Percentiles rank a stretch among this genome's conserved stretches.
Evolutionary conservation across 768 basidiomycete species (phyloP).

Genomic region (Termitomyces sp.): DNA sequence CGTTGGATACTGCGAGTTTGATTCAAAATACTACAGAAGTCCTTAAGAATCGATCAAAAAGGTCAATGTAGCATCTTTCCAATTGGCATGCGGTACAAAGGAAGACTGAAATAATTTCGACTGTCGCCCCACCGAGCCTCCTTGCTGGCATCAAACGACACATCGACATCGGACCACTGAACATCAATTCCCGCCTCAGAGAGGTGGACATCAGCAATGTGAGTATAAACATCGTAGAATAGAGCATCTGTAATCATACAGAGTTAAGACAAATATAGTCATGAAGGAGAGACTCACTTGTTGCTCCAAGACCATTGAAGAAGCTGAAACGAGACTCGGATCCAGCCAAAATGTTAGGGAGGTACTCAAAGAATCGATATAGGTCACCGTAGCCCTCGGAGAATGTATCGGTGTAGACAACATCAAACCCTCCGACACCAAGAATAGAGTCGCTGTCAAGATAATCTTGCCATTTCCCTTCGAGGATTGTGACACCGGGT

Average conservation of each 20-base stretch:
- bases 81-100: conserved; percentile 70
- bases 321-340: conserved; percentile 86
- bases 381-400: conserved; percentile 84
- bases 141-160: conserved; percentile 41
- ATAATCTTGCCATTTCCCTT: conserved; percentile 94
- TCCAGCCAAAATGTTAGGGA: conserved; percentile 74
- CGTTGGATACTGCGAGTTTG: no score
- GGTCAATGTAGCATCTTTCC: conserved; percentile 18
- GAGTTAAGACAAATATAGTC: conserved; percentile 1
- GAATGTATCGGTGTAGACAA: conserved; percentile 91
- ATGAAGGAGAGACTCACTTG: conserved; percentile 49
- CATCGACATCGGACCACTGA: conserved; percentile 79
- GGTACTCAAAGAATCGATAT: conserved; percentile 72
- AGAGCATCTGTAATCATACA: conserved; percentile 55
- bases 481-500: conserved; percentile 72
- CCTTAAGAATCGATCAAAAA: neutral
- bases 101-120: conserved; percentile 71
- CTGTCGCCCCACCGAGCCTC: conserved; percentile 73
- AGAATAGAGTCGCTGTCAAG: conserved; percentile 57
- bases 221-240: conserved; percentile 91
- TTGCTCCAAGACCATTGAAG: conserved; percentile 96
- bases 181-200: conserved; percentile 77
- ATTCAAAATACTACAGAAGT: neutral
- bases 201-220: conserved; percentile 81
- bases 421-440: conserved; percentile 74